Percentiles rank a stretch among this genome's conserved stretches.
phyloP scores from a whole-genome alignment of 2,329 filamentous ascomycete genomes.

The Dothistroma pini region DNA sequence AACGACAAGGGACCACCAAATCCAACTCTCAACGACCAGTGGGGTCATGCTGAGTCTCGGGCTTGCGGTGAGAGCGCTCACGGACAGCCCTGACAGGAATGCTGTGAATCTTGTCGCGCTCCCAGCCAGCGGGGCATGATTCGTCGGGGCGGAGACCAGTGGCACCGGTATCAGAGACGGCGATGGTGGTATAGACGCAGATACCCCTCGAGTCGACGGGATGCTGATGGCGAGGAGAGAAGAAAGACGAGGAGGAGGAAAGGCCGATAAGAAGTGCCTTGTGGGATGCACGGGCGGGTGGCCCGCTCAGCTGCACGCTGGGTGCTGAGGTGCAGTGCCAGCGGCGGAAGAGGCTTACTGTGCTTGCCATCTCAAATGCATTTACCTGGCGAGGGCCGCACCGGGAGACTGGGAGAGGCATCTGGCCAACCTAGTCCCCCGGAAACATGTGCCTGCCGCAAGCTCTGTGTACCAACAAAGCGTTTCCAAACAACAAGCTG shows the following conservation, averaged over 20 bases:
- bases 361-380: background rate
- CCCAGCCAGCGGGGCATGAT: constrained; percentile 12
- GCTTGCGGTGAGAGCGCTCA: constrained; percentile 4
- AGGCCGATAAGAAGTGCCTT: background rate
- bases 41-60: constrained; percentile 26
- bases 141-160: background rate
- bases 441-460: background rate
- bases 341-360: background rate
- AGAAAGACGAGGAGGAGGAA: background rate
- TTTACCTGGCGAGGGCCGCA: background rate
- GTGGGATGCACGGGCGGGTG: background rate
- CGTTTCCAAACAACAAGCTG: background rate
- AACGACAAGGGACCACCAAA: constrained; percentile 39
- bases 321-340: background rate
- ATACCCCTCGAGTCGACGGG: background rate
- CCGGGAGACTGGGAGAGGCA: background rate
- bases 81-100: constrained; percentile 11
- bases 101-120: constrained; percentile 7
- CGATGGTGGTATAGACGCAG: background rate
- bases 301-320: background rate
- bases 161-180: background rate
- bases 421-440: background rate
- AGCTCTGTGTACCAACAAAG: background rate
- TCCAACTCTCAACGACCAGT: constrained; percentile 45
- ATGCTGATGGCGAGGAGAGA: background rate